Conservation (phyloP, 2,329 filamentous ascomycete species). For the Colletotrichum sp. region DNA sequence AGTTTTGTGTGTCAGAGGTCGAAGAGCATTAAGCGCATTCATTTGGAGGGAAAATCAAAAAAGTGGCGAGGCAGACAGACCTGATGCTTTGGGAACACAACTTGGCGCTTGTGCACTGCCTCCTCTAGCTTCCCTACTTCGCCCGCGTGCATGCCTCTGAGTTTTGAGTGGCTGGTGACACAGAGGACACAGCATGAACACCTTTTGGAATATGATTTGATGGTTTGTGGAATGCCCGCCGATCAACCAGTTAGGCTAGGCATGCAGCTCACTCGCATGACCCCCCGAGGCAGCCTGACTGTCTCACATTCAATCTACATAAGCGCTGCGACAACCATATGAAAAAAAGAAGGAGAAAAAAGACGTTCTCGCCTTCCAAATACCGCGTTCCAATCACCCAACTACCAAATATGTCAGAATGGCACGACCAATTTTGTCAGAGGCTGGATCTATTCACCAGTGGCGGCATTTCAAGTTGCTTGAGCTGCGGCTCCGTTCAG, state of each 20-base stretch:
- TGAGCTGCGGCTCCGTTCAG: neutral
- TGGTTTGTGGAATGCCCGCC: neutral
- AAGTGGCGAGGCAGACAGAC: neutral
- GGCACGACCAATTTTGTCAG: neutral
- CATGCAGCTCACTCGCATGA: neutral
- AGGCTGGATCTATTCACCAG: neutral
- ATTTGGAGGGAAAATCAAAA: neutral
- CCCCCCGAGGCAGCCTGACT: neutral
- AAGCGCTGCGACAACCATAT: too few relatives aligned
- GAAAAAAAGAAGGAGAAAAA: too few relatives aligned
- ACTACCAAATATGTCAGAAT: neutral
- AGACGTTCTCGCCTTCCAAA: too few relatives aligned
- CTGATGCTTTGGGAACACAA: rapidly evolving
- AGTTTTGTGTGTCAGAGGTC: too few relatives aligned
- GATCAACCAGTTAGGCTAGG: neutral
- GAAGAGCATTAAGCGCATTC: too few relatives aligned
- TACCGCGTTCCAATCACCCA: too few relatives aligned
- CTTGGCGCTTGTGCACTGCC: neutral
- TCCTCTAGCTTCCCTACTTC: rapidly evolving
- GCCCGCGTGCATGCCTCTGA: neutral
- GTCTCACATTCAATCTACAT: too few relatives aligned
- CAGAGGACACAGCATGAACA: neutral
- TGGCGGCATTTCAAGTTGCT: neutral
- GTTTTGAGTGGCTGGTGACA: neutral
- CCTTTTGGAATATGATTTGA: neutral